These are phyloP conservation scores for Chytriomyces hyalinus DNA, from an alignment of 192 early-diverging fungal genomes.

Conservation along the genomic window DNA sequence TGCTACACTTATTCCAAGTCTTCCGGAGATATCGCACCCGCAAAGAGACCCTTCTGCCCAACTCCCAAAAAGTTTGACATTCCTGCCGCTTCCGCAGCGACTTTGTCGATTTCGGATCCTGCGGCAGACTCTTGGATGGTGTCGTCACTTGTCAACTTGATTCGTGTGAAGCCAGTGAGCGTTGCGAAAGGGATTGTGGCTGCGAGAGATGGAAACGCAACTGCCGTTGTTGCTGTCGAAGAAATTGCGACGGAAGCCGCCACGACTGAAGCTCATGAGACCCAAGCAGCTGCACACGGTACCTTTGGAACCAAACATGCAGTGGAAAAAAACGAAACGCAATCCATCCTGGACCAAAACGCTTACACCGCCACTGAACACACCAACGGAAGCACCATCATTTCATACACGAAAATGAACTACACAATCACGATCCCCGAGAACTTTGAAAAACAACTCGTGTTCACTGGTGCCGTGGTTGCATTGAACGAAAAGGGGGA, in stretches of 20 bases:
- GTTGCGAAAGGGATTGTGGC: neutral
- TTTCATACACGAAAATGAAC: neutral
- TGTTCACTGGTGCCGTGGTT: neutral
- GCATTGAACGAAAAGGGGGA: neutral
- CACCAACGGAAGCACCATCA: neutral
- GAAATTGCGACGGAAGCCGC: neutral
- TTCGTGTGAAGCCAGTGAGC: neutral
- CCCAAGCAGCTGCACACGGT: too few species aligned
- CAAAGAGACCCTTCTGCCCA: neutral
- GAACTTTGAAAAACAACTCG: neutral
- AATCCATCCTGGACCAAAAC: neutral
- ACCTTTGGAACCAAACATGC: too few species aligned
- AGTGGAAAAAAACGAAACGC: neutral
- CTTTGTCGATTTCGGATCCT: neutral
- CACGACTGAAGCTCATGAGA: neutral
- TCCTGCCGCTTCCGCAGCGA: neutral
- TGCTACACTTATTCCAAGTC: conserved; percentile 27
- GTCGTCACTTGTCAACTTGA: neutral
- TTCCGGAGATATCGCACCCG: neutral
- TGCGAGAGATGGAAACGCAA: neutral
- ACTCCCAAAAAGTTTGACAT: neutral
- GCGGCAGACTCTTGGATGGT: neutral
- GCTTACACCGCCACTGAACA: neutral
- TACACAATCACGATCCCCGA: conserved; percentile 2
- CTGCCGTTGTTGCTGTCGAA: neutral